phyloP scores from a whole-genome alignment of 2,329 filamentous ascomycete species.

The Penicillium sp. region DNA sequence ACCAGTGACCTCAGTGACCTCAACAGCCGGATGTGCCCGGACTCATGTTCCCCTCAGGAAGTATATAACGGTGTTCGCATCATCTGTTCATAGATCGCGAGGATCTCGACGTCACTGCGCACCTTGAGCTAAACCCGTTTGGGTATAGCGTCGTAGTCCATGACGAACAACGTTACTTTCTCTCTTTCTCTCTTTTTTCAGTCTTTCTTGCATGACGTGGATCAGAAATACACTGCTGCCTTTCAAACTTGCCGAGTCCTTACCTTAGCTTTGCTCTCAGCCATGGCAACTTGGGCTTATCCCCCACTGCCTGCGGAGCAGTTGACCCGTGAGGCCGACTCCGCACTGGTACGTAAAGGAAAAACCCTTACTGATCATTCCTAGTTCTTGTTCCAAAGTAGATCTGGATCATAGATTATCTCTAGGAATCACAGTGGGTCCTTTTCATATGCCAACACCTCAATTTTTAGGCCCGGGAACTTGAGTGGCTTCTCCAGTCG shows the following conservation, averaged over 20 bases:
- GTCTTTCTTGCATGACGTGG: constrained; percentile 18
- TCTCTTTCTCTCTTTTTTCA: background rate
- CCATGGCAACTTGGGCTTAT: constrained; percentile 59
- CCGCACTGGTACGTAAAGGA: constrained; percentile 44
- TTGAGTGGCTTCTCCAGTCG: constrained; percentile 59
- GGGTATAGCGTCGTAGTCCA: constrained; percentile 21
- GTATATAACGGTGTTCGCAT: constrained; percentile 25
- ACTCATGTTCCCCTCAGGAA: background rate
- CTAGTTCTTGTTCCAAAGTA: constrained; percentile 6
- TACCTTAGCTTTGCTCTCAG: background rate
- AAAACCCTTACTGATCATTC: constrained; percentile 7
- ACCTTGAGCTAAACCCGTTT: constrained; percentile 18
- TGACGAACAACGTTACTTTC: constrained; percentile 32
- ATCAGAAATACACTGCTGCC: constrained; percentile 20
- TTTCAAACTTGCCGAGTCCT: constrained; percentile 3
- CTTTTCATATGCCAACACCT: constrained; percentile 4
- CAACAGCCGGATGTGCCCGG: constrained; percentile 21
- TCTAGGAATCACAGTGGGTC: constrained; percentile 14
- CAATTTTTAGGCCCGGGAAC: constrained; percentile 48
- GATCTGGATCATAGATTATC: constrained; percentile 1
- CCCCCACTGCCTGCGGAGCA: constrained; percentile 51
- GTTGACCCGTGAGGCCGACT: constrained; percentile 50
- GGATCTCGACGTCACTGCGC: constrained; percentile 34
- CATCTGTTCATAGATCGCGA: constrained; percentile 15
- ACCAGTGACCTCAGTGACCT: background rate